Evolutionary conservation across 768 basidiomycete species (phyloP).

Genomic region (Mycena vitilis): DNA sequence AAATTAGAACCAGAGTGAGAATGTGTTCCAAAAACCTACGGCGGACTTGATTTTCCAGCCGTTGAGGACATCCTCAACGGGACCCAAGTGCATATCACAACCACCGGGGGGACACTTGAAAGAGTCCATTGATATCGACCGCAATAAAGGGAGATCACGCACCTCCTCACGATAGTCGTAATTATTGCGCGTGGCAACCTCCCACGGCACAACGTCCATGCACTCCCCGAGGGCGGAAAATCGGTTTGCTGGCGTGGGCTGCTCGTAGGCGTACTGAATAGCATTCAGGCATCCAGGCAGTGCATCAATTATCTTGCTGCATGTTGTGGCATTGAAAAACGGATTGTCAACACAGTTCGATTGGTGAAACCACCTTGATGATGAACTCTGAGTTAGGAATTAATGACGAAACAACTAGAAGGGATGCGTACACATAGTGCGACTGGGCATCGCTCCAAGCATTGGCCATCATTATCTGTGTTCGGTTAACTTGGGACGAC

Average conservation of each 20-base stretch:
- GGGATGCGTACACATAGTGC: neutral
- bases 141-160: too few species aligned
- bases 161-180: constrained; percentile 11
- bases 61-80: constrained; percentile 7
- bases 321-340: constrained; percentile 7
- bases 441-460: constrained; percentile 11
- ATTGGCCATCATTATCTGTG: constrained; percentile 10
- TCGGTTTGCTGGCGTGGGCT: constrained; percentile 4
- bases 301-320: neutral
- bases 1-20: too few species aligned
- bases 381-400: too few species aligned
- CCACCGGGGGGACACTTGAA: constrained; percentile 2
- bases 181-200: constrained; percentile 1
- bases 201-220: neutral
- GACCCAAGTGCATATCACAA: constrained; percentile 12
- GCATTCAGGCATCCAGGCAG: constrained; percentile 6
- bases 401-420: too few species aligned
- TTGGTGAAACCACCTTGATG: constrained; percentile 8
- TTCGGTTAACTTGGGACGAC: neutral
- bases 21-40: neutral
- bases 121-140: too few species aligned
- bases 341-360: constrained; percentile 10
- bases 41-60: neutral
- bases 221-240: constrained; percentile 1
- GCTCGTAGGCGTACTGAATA: constrained; percentile 8